Evolutionary conservation across 2,329 filamentous ascomycete species (phyloP), one percentile per base, ranked within the genome.

Genomic region (Diaporthe destruens): DNA sequence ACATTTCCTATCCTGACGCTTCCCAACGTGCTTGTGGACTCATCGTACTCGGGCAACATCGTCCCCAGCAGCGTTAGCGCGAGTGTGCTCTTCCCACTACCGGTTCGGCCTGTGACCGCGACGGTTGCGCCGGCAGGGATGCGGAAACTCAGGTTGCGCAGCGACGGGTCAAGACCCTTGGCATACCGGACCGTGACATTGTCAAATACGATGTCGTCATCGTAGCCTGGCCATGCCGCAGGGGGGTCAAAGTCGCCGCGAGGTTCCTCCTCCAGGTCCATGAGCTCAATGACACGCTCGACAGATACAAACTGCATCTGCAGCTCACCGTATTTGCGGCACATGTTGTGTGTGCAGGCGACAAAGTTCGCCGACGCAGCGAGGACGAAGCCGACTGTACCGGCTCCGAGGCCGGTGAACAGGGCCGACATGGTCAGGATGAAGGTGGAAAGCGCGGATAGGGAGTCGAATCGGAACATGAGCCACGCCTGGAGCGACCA

Each of bases 251-350:
- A 81, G 0, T 88, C 86, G 1, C 94, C 94, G 0, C 84, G 86
- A 0, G 90, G 84, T 79, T 98, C 95, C 79, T 94, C 90, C 20
- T 95, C 93, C 0, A 98, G 87, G 72, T 93, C 89, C 1, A 96
- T 86, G 0, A 98, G 87, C 80, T 96, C 94, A 12, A 96, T 90
- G 0, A 98, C 92, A 53, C 95, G 90, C 82, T 98, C 95, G 0
- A 98, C 93, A 0, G 93, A 95, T 0, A 97, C 94, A 76, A 97
- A 97, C 79, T 97, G 93, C 88, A 98, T 95, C 80, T 98, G 94
- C 1, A 98, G 86, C 78, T 93, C 90, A 2, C 95, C 95, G 77
- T 97, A 97, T 72, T 90, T 89, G 74, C 90, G 90, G 81, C 95
- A 98, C 0, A 97, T 87, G 1, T 85, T 84, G 78, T 95, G 93